Percentiles rank a stretch among this genome's conserved stretches.
Evolutionary conservation across 768 basidiomycete genomes (phyloP).

Genomic region (Suillus luteus): DNA sequence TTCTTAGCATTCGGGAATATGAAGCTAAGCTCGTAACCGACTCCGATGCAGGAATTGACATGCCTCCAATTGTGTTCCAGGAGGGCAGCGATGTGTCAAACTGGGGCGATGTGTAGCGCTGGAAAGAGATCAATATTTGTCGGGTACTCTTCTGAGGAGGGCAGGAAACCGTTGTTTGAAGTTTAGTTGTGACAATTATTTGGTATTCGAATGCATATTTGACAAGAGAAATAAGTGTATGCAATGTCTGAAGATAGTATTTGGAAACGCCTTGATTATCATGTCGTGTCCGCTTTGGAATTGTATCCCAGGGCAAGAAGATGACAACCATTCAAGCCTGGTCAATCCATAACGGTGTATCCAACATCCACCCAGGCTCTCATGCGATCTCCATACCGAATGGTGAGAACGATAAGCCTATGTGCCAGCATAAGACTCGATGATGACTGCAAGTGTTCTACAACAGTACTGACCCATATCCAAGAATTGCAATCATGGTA

Average conservation of each 20-base stretch:
- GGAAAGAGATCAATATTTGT: background rate
- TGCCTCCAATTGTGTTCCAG: constrained; percentile 1
- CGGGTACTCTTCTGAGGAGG: background rate
- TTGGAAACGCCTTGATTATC: background rate
- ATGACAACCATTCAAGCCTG: background rate
- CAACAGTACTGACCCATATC: constrained; percentile 45
- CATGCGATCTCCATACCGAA: constrained; percentile 53
- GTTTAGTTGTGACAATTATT: background rate
- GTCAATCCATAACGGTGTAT: constrained; percentile 14
- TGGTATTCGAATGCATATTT: background rate
- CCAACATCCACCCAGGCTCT: constrained; percentile 53
- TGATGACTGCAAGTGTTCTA: background rate
- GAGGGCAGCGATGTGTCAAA: background rate
- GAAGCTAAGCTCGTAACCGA: background rate
- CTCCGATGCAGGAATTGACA: background rate
- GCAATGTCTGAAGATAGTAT: background rate
- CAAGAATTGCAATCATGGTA: constrained; percentile 47
- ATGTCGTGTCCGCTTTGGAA: background rate
- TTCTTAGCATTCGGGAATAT: background rate
- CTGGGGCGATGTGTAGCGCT: background rate
- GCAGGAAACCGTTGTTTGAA: background rate
- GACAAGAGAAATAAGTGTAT: background rate
- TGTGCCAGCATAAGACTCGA: background rate
- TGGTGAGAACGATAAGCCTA: constrained; percentile 48
- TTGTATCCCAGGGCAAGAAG: background rate